These are phyloP conservation scores for Paramecium bursaria DNA, from an alignment of 73 alveolate genomes.

Conservation along the genomic window DNA sequence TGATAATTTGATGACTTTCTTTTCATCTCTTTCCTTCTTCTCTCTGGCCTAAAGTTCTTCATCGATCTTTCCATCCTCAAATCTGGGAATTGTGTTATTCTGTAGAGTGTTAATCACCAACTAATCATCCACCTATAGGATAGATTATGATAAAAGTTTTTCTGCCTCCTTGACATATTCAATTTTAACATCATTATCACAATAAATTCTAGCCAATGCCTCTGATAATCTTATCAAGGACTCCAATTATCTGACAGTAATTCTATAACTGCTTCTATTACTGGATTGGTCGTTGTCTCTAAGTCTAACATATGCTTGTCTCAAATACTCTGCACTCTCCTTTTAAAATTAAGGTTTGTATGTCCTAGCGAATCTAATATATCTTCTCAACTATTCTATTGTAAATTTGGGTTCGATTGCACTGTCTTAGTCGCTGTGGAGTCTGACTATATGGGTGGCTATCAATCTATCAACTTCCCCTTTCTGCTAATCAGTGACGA, in stretches of 20 bases:
- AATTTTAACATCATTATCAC: conserved; percentile 81
- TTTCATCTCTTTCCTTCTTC: background rate
- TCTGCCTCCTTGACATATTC: conserved; percentile 92
- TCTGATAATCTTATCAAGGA: conserved; percentile 95
- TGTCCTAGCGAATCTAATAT: conserved; percentile 93
- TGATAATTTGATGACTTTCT: conserved; percentile 21
- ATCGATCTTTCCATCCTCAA: background rate
- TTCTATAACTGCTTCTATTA: conserved; percentile 91
- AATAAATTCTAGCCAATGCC: conserved; percentile 95
- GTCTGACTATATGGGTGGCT: conserved; percentile 91
- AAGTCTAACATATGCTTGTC: conserved; percentile 87
- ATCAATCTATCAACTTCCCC: conserved; percentile 86
- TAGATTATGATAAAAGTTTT: conserved; percentile 86
- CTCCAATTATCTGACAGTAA: conserved; percentile 98
- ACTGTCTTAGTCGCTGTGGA: conserved; percentile 81
- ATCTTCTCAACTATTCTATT: conserved; percentile 86
- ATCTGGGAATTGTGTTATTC: background rate
- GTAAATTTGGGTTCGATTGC: conserved; percentile 78
- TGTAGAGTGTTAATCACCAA: conserved; percentile 30
- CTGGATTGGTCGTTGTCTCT: conserved; percentile 88
- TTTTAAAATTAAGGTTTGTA: conserved; percentile 92
- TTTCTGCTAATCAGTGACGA: conserved; percentile 90
- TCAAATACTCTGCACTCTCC: conserved; percentile 90
- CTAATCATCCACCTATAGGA: conserved; percentile 88
- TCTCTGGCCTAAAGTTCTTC: conserved; percentile 33